Base-by-base conservation (phyloP, 257 asterid species). In the Ajuga chamaepitys region DNA sequence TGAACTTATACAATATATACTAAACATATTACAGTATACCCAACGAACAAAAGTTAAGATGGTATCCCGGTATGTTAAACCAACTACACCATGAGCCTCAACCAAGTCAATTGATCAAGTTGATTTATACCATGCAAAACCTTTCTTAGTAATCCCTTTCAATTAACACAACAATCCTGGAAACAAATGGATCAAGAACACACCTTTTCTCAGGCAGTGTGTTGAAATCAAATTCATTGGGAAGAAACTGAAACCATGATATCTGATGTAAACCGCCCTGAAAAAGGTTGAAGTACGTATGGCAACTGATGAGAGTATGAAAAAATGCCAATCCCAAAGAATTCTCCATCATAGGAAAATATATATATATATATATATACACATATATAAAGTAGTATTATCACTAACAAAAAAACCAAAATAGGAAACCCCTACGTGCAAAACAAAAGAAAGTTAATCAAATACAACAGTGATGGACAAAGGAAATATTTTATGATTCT, bases 221-320 rank as follows among this genome's bases (percentile, higher is more conserved):
- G 68, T 35, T 84, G 75, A 79, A 78, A 68, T 86, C 95, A 50
- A 82, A 79, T 75, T 94, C 97, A 59, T 75, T 77, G 24, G 99
- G 92, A 67, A 85, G 94, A 82, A 94, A 94, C 87, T 94, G 99
- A 83, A 94, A 94, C 99, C 99, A 94, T 24, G 99, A 94, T 84
- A 90, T 88, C 80, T 85, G 95, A 78, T 88, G 91, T 75, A 94
- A 85, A 70, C 97, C 97, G 37, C 96, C 97, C 99, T 94, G 86
- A 68, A 42, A 59, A 76, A 76, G n/a, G 60, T 66, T 55, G 51
- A 25, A 67, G 18, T 8, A 42, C 46, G 65, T n/a, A 53, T 9
- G 25, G 48, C 28, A 21, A 10, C 22, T 16, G 34, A 57, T 14
- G 24, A 74, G 48, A 64, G 55, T 22, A 35, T 54, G 51, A 58